Evolutionary conservation across 306 rosid species (phyloP).

Genomic region (Luffa acutangula): DNA sequence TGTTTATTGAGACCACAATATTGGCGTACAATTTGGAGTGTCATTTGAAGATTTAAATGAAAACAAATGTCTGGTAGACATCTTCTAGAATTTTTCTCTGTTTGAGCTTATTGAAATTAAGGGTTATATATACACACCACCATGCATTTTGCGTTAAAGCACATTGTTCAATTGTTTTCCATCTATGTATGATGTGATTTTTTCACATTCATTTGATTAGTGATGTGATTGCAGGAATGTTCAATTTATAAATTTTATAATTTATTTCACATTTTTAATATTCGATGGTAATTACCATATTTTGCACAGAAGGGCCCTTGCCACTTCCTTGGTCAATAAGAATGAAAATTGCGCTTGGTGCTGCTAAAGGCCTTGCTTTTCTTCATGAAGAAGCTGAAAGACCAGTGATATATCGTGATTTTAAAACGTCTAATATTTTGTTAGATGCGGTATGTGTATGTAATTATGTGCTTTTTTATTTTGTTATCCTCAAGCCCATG

Average conservation of each 20-base stretch:
- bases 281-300: constrained; percentile 31
- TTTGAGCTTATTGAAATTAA: not conserved
- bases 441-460: constrained; percentile 72
- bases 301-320: constrained; percentile 65
- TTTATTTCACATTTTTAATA: constrained; percentile 14
- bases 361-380: constrained; percentile 94
- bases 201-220: not conserved
- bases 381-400: constrained; percentile 83
- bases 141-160: not conserved
- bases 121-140: not conserved
- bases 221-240: not conserved
- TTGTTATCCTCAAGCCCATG: constrained; percentile 6
- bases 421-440: constrained; percentile 88
- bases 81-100: not conserved
- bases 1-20: not conserved
- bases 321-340: constrained; percentile 99
- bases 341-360: constrained; percentile 92
- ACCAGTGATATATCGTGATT: constrained; percentile 91
- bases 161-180: not conserved
- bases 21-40: not conserved
- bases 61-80: not conserved
- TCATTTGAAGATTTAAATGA: not conserved
- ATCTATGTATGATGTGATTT: not conserved
- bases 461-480: not conserved
- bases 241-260: not conserved